Conservation (phyloP, 202 grass and related monocot genomes). For the Zizania palustris region DNA sequence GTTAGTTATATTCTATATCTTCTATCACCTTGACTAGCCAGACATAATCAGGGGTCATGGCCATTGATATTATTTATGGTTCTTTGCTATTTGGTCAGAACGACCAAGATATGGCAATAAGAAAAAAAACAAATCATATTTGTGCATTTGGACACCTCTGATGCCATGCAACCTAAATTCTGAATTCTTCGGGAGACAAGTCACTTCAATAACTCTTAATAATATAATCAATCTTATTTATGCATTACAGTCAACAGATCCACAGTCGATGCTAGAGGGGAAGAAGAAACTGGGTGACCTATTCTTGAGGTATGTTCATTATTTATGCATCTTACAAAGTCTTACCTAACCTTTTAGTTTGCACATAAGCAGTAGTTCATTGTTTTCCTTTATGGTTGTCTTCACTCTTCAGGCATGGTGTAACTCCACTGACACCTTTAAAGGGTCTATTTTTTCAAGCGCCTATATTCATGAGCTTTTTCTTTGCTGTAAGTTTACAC, state of each 20-base stretch:
- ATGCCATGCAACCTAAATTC: background rate
- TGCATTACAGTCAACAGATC: conserved; percentile 58
- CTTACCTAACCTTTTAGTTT: background rate
- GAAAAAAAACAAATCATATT: background rate
- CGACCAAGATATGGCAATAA: background rate
- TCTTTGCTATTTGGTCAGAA: too few species aligned
- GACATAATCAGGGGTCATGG: background rate
- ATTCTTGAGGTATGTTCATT: conserved; percentile 61
- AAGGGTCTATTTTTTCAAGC: conserved; percentile 81
- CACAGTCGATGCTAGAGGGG: conserved; percentile 50
- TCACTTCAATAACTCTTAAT: conserved; percentile 1
- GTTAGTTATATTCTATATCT: background rate
- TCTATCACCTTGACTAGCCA: background rate
- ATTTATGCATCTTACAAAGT: conserved; percentile 1
- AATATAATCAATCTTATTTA: conserved; percentile 8
- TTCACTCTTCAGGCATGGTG: conserved; percentile 62
- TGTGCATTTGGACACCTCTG: background rate
- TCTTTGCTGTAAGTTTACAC: conserved; percentile 78
- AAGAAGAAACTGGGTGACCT: conserved; percentile 59
- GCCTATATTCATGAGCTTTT: conserved; percentile 90
- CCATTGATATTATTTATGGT: background rate
- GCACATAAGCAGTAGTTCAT: background rate
- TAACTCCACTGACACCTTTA: conserved; percentile 73
- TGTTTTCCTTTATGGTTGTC: conserved; percentile 31
- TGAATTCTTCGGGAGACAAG: background rate